Evolutionary conservation across 1,139 yeast species (phyloP), one percentile per base, ranked within the genome.

Genomic region (Kodamaea arcana): DNA sequence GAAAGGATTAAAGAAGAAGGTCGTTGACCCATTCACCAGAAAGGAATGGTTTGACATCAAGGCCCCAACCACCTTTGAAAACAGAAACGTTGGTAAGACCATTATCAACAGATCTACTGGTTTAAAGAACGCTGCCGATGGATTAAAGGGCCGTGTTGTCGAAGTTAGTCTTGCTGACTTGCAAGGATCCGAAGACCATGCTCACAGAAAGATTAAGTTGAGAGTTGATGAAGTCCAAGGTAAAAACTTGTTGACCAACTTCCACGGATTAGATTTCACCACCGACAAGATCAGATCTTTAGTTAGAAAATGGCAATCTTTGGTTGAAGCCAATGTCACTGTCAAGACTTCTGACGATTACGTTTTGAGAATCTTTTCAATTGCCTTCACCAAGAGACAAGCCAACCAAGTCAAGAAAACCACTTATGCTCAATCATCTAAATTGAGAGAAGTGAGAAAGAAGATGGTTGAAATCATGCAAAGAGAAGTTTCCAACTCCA

Each of bases 1-100:
- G 87, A 86, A 85, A 75, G 94, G 94, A 63, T 71, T 83, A 71
- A 86, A 86, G 94, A 86, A 85, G 90, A 85, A 80, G 82, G 87
- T 81, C 66, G 90, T 84, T 56, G 95, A 85, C 79, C 94, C 95
- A 64, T 85, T 85, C 86, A 75, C 92, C 80, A 83, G 84, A 69
- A 86, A 86, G 77, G 95, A 85, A 62, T 85, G 95, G 95, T 86
- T 75, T 71, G 90, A 82, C 69, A 83, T 86, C 75, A 85, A 86
- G 78, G 95, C 95, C 52, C 95, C 95, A 62, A 80, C 95, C 62
- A 84, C 94, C 58, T 86, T 85, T 60, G 94, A 84, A 71, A 83
- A 83, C 83, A 83, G 94, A 72, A 83, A 83, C 62, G 94, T 84
- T 61, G 95, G 95, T 69, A 85, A 85, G 83, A 86, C 95, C 54